phyloP scores from a whole-genome alignment of 2,329 filamentous ascomycete species.

The Macroventuria anomochaeta region DNA sequence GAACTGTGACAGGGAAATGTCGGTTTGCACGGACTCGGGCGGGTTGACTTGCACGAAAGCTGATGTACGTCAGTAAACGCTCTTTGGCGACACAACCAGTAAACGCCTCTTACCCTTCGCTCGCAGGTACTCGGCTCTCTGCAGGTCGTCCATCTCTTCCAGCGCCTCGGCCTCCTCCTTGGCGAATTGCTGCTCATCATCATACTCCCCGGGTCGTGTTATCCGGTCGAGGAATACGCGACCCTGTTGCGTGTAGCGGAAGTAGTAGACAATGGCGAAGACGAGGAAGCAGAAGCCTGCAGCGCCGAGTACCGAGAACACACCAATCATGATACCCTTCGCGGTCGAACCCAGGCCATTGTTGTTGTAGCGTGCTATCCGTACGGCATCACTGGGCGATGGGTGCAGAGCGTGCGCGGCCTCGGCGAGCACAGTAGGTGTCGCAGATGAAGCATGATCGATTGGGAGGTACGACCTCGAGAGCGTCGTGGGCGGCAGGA shows the following conservation, averaged over 20 bases:
- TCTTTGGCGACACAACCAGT: background rate
- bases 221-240: slow-evolving; percentile 93
- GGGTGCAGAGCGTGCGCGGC: slow-evolving; percentile 20
- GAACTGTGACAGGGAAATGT: slow-evolving; percentile 97
- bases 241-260: slow-evolving; percentile 85
- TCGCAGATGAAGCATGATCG: slow-evolving; percentile 34
- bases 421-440: slow-evolving; percentile 30
- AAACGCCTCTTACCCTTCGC: slow-evolving; percentile 76
- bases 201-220: slow-evolving; percentile 91
- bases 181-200: slow-evolving; percentile 94
- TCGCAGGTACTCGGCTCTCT: slow-evolving; percentile 86
- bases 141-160: slow-evolving; percentile 93
- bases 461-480: slow-evolving; percentile 35
- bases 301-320: slow-evolving; percentile 92
- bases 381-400: slow-evolving; percentile 33
- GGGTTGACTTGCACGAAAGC: slow-evolving; percentile 94
- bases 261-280: slow-evolving; percentile 86
- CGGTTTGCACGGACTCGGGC: slow-evolving; percentile 91
- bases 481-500: slow-evolving; percentile 44
- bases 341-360: slow-evolving; percentile 61
- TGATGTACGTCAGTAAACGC: slow-evolving; percentile 49
- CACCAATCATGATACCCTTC: slow-evolving; percentile 88
- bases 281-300: slow-evolving; percentile 82
- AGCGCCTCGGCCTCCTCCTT: slow-evolving; percentile 94
- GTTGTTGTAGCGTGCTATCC: slow-evolving; percentile 32